phyloP scores from a whole-genome alignment of 306 rosid genomes.

The Lathyrus aphaca region DNA sequence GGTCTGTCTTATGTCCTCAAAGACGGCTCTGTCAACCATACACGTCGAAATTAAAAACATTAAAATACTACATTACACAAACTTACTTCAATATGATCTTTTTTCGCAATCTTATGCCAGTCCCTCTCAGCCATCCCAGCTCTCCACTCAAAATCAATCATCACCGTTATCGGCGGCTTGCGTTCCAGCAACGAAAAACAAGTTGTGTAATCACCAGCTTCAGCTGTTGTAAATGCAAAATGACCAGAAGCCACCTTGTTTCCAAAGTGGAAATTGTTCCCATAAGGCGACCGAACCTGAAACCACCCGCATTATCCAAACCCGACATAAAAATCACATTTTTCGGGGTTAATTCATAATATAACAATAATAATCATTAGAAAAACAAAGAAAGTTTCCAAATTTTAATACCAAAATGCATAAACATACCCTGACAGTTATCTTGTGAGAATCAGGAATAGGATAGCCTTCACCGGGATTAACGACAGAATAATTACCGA shows the following conservation, averaged over 20 bases:
- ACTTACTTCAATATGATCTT: constrained; percentile 73
- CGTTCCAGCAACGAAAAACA: constrained; percentile 66
- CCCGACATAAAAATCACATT: background rate
- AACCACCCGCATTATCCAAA: constrained; percentile 41
- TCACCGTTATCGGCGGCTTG: constrained; percentile 39
- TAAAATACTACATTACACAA: background rate
- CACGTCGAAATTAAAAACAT: background rate
- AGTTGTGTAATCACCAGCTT: constrained; percentile 70
- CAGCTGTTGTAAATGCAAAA: constrained; percentile 75
- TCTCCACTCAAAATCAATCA: constrained; percentile 76
- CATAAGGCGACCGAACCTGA: constrained; percentile 71
- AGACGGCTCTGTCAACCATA: background rate
- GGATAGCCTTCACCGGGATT: constrained; percentile 51
- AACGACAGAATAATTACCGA: constrained; percentile 64
- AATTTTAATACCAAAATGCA: background rate
- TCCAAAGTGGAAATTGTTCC: constrained; percentile 60
- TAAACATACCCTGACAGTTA: constrained; percentile 62
- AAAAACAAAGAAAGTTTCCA: background rate
- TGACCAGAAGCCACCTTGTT: constrained; percentile 61
- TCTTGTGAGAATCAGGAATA: constrained; percentile 59
- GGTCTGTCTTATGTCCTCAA: background rate
- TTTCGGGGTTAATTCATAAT: background rate
- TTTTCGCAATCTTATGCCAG: constrained; percentile 80
- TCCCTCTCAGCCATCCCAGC: constrained; percentile 74
- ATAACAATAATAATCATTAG: background rate